Base-by-base conservation (phyloP, 768 basidiomycete species). In the Sarcomyxa edulis region DNA sequence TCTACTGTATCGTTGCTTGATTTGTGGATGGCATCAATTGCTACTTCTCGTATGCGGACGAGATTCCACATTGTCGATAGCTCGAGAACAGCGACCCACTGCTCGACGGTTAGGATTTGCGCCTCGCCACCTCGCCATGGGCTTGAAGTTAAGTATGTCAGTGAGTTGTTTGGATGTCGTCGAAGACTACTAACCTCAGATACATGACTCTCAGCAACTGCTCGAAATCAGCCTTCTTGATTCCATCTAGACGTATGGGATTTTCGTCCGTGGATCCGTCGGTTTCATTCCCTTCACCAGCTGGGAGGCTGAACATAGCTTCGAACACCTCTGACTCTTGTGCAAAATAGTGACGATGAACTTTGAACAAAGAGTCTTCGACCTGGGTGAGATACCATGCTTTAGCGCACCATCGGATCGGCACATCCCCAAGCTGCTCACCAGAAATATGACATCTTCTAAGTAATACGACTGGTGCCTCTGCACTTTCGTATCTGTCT, bases 21-120 rank as follows among this genome's bases (percentile, higher is more conserved):
- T n/a, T n/a, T n/a, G n/a, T n/a, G n/a, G n/a, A n/a, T n/a, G n/a
- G n/a, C n/a, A n/a, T n/a, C n/a, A n/a, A n/a, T n/a, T n/a, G n/a
- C n/a, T n/a, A n/a, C n/a, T n/a, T n/a, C n/a, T n/a, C n/a, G n/a
- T n/a, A n/a, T n/a, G n/a, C n/a, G n/a, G n/a, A n/a, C n/a, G n/a
- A n/a, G n/a, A n/a, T 60, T 52, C 62, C 65, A 71, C 53, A 56
- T 58, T 7, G 39, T 52, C 11, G 65, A 49, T n/a, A 67, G 37
- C 34, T 56, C 53, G 18, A 62, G 45, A 23, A 66, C 58, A 0
- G 59, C 49, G 9, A 50, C 37, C 65, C 69, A 66, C 35, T 53
- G 48, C 6, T 44, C 8, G 24, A 38, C 26, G 22, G 10, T 33
- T n/a, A 49, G 39, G 15, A 37, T 35, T 39, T 37, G 32, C 11